phyloP scores from a whole-genome alignment of 139 green algal species.

The Penium margaritaceum region DNA sequence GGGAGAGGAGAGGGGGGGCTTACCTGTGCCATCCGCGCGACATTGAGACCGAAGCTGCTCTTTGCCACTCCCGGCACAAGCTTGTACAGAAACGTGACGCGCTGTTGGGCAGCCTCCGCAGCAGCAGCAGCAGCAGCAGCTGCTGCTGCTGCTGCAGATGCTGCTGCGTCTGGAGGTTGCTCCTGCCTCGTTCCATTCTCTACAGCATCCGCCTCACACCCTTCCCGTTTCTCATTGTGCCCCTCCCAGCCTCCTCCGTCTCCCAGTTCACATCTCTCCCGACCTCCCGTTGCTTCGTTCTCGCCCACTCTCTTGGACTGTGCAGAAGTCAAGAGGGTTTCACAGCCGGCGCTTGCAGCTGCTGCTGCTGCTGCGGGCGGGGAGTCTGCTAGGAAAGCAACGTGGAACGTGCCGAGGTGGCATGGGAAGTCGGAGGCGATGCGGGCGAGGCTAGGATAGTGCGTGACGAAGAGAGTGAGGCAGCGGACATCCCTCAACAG shows the following conservation, averaged over 20 bases:
- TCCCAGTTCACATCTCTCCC: too few species aligned
- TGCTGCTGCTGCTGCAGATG: neutral
- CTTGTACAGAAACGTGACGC: slow-evolving; percentile 81
- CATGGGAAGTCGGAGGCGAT: slow-evolving; percentile 19
- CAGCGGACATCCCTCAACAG: slow-evolving; percentile 32
- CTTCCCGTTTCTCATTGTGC: too few species aligned
- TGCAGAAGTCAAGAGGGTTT: too few species aligned
- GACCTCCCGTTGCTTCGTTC: too few species aligned
- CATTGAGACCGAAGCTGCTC: slow-evolving; percentile 77
- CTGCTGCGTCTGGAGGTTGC: neutral
- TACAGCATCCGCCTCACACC: too few species aligned
- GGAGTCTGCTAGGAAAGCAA: slow-evolving; percentile 34
- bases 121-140: neutral
- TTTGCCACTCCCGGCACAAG: slow-evolving; percentile 63
- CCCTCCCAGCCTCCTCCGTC: too few species aligned
- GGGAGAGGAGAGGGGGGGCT: slow-evolving; percentile 1
- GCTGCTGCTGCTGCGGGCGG: slow-evolving; percentile 3
- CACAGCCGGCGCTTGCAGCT: neutral
- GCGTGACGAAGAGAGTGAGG: slow-evolving; percentile 69
- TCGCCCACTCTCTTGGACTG: too few species aligned
- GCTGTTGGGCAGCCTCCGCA: slow-evolving; percentile 2
- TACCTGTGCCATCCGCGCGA: slow-evolving; percentile 72
- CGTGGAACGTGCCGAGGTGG: slow-evolving; percentile 27
- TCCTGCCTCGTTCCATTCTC: neutral
- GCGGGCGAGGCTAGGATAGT: slow-evolving; percentile 56